Percentiles rank a stretch among this genome's conserved stretches.
These are phyloP conservation scores for Ceratobasidium sp. DNA, from an alignment of 1,284 basidiomycete species.

Conservation along the genomic window DNA sequence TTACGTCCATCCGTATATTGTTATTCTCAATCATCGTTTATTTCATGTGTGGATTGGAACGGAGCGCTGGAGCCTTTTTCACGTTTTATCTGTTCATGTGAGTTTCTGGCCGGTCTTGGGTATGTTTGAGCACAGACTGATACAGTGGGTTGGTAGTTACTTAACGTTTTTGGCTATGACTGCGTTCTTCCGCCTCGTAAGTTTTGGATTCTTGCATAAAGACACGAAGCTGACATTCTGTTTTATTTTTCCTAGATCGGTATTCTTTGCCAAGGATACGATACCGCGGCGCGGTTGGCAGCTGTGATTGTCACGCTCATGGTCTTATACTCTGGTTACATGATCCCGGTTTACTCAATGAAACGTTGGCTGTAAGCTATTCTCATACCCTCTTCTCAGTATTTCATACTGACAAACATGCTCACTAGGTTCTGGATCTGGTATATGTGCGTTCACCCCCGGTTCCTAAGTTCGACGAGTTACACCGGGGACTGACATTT, in stretches of 20 bases:
- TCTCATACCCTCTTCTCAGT: neutral
- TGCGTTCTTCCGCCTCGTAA: slow-evolving; percentile 64
- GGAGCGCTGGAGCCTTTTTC: slow-evolving; percentile 64
- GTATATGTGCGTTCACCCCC: slow-evolving; percentile 49
- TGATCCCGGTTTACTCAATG: slow-evolving; percentile 74
- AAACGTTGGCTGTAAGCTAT: slow-evolving; percentile 76
- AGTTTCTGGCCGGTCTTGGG: slow-evolving; percentile 50
- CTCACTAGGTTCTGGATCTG: slow-evolving; percentile 77
- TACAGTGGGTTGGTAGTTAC: slow-evolving; percentile 50
- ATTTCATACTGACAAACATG: neutral
- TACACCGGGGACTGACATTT: neutral
- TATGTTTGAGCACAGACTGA: neutral
- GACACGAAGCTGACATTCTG: neutral
- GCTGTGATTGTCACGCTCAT: slow-evolving; percentile 61
- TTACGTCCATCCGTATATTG: slow-evolving; percentile 63
- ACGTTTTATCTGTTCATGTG: slow-evolving; percentile 63
- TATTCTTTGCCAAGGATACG: slow-evolving; percentile 60
- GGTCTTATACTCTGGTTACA: slow-evolving; percentile 57
- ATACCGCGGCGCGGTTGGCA: slow-evolving; percentile 66
- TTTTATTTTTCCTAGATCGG: slow-evolving; percentile 56
- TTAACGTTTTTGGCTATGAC: slow-evolving; percentile 62
- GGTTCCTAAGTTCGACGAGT: neutral
- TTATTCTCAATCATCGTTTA: slow-evolving; percentile 64
- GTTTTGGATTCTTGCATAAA: neutral
- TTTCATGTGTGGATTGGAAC: slow-evolving; percentile 62